Evolutionary conservation across 768 basidiomycete genomes (phyloP), one percentile per base, ranked within the genome.

Genomic region (Galerina marginata): DNA sequence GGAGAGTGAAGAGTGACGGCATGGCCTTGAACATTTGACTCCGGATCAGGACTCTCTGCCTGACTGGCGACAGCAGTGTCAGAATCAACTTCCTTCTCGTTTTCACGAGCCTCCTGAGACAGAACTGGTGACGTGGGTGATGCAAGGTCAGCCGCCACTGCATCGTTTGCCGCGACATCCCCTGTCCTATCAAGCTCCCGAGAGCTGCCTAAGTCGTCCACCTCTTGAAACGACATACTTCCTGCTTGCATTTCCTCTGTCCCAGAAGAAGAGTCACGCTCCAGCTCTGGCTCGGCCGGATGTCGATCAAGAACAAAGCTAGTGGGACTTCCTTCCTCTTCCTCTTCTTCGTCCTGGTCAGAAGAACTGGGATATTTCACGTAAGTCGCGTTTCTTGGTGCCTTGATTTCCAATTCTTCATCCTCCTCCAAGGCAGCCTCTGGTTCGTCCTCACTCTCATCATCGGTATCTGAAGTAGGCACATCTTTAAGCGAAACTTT

Each of bases 281-380:
- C 47, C n/a, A 39, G 40, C 36, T 15, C 57, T 10, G 40, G 33
- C 29, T 15, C 9, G 15, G 54, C 15, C n/a, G 14, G 12, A 9
- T 4, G 43, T 46, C 11, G 40, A 15, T 10, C 33, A 29, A 20
- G 55, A 4, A 29, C 39, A 26, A 48, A 26, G 23, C 6, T 54
- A 3, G 33, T 37, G 16, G 33, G 39, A 6, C 29, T 33, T 37
- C 37, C 54, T 29, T 69, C 68, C 6, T 72, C 67, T 29, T 73
- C 72, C 20, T 75, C 75, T 5, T 76, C 78, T 6, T 72, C 69
- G 10, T 72, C 78, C 7, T 78, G 77, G 47, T 79, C 79, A 9
- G 69, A 71, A 38, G 77, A 76, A 40, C 68, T 69, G 14, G 58
- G 55, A 25, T 65, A 62, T 16, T 59, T 58, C 37, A 56, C 25